Evolutionary conservation across 2,329 filamentous ascomycete genomes (phyloP).

Genomic region (Talaromyces sp.): DNA sequence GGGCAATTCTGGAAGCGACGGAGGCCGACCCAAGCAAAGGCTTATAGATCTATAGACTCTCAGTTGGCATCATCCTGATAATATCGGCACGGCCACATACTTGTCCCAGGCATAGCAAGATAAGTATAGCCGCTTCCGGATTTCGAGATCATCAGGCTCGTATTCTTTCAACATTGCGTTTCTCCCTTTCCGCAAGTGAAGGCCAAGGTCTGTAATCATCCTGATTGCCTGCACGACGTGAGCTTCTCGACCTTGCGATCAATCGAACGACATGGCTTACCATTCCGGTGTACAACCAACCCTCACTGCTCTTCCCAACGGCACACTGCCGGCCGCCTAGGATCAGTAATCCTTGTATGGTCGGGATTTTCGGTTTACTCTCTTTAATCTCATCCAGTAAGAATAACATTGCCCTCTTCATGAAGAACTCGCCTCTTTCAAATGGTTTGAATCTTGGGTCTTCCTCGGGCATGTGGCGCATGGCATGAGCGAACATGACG

Average conservation of each 20-base stretch:
- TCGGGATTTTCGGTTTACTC: slow-evolving; percentile 18
- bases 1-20: slow-evolving; percentile 15
- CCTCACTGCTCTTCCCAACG: slow-evolving; percentile 19
- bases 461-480: slow-evolving; percentile 17
- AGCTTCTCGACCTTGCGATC: not conserved
- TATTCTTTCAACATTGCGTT: slow-evolving; percentile 14
- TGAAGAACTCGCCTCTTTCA: slow-evolving; percentile 17
- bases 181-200: slow-evolving; percentile 17
- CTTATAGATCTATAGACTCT: slow-evolving; percentile 16
- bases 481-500: slow-evolving; percentile 20
- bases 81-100: not conserved
- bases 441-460: slow-evolving; percentile 13
- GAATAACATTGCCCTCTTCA: slow-evolving; percentile 17
- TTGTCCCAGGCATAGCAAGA: slow-evolving; percentile 21
- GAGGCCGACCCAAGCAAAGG: slow-evolving; percentile 19
- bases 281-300: slow-evolving; percentile 22
- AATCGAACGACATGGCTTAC: slow-evolving; percentile 1
- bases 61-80: not conserved
- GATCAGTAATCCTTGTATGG: slow-evolving; percentile 21
- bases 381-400: slow-evolving; percentile 17
- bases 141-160: slow-evolving; percentile 18
- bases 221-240: slow-evolving; percentile 14
- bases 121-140: slow-evolving; percentile 18
- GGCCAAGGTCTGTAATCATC: slow-evolving; percentile 21
- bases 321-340: slow-evolving; percentile 21